phyloP scores from a whole-genome alignment of 805 yeast genomes.

The Metschnikowia orientalis region DNA sequence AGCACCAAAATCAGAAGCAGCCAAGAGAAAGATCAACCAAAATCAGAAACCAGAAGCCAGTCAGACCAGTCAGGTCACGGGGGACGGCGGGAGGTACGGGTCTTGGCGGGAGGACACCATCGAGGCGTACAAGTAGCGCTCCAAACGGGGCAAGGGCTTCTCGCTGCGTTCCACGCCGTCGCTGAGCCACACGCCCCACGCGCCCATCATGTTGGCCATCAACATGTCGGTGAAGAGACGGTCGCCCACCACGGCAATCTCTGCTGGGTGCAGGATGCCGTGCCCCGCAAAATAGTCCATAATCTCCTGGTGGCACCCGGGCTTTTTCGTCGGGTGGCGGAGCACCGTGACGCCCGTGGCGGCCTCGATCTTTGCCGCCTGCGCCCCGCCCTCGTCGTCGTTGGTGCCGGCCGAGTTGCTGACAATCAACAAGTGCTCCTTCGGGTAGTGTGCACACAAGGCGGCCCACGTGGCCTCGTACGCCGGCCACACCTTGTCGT shows the following conservation, averaged over 20 bases:
- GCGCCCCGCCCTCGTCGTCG: conserved; percentile 57
- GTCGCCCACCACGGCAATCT: conserved; percentile 87
- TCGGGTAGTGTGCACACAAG: conserved; percentile 57
- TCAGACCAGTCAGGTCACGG: conserved; percentile 3
- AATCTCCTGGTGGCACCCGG: conserved; percentile 74
- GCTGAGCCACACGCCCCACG: conserved; percentile 77
- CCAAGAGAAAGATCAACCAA: background rate
- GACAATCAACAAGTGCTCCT: conserved; percentile 64
- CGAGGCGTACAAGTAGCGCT: conserved; percentile 37
- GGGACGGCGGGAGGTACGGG: conserved; percentile 19
- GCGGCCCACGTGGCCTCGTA: conserved; percentile 54
- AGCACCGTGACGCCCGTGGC: conserved; percentile 67
- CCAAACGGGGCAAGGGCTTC: conserved; percentile 49
- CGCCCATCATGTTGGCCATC: conserved; percentile 93
- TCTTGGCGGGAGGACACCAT: conserved; percentile 13
- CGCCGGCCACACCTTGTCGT: conserved; percentile 73
- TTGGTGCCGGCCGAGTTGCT: conserved; percentile 91
- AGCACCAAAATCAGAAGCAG: background rate
- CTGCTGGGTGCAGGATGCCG: conserved; percentile 45
- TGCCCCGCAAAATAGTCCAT: conserved; percentile 50
- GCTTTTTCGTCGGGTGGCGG: conserved; percentile 71
- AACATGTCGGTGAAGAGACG: conserved; percentile 85
- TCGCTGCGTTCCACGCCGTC: conserved; percentile 65
- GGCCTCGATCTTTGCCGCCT: conserved; percentile 60
- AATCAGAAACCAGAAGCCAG: no score